Evolutionary conservation across 257 asterid species (phyloP).

Genomic region (Ballota nigra): DNA sequence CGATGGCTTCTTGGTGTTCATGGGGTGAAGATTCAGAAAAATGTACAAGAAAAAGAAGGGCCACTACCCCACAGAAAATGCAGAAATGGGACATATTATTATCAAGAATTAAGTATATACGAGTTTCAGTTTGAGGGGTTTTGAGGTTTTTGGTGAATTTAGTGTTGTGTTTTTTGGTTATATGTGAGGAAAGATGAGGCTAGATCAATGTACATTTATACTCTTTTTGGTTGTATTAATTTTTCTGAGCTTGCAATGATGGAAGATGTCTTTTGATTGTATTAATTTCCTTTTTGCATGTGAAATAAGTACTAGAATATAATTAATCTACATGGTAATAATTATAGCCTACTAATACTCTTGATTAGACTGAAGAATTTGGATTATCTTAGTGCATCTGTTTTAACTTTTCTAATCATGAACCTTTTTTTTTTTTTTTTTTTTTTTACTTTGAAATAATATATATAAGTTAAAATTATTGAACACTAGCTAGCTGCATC

Average conservation of each 20-base stretch:
- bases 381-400: neutral
- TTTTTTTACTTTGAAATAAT: neutral
- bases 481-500: too few relatives aligned
- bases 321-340: conserved; percentile 28
- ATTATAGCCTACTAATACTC: conserved; percentile 2
- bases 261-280: conserved; percentile 18
- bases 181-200: neutral
- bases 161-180: conserved; percentile 12
- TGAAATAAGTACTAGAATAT: conserved; percentile 16
- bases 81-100: conserved; percentile 6
- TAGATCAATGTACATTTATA: neutral
- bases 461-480: too few relatives aligned
- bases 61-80: conserved; percentile 10
- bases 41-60: conserved; percentile 29
- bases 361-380: neutral
- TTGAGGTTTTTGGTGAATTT: neutral
- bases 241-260: conserved; percentile 31
- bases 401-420: neutral
- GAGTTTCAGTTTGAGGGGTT: too few relatives aligned
- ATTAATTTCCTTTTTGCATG: conserved; percentile 8
- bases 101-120: neutral
- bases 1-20: conserved; percentile 14
- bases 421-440: too few relatives aligned
- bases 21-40: conserved; percentile 30
- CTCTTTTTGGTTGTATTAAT: neutral